Conservation (phyloP, 108 stramenopile genomes). For the Craspedostauros australis region DNA sequence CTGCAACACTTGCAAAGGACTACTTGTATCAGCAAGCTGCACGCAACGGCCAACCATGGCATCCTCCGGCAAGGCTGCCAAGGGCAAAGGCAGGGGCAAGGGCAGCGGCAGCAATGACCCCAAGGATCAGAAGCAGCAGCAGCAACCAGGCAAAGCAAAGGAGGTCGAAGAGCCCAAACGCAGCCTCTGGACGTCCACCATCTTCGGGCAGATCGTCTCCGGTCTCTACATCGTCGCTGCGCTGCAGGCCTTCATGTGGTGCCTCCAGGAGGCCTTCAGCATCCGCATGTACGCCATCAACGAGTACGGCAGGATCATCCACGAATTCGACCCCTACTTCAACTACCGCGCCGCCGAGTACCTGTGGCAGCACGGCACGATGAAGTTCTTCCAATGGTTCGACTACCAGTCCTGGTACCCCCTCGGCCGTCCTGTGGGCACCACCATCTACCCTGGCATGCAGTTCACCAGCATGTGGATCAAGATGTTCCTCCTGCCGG, state of each 20-base stretch:
- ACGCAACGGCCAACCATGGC: no score
- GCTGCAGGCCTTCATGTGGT: constrained; percentile 22
- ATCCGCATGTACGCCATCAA: constrained; percentile 79
- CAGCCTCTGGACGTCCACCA: no score
- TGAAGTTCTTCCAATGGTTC: constrained; percentile 82
- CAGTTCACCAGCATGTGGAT: constrained; percentile 91
- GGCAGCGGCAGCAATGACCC: no score
- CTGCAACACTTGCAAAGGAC: no score
- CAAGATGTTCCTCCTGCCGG: constrained; percentile 49
- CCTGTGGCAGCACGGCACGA: constrained; percentile 45
- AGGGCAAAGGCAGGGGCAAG: no score
- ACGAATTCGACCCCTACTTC: constrained; percentile 90
- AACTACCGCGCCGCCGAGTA: constrained; percentile 88
- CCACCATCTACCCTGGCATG: constrained; percentile 99
- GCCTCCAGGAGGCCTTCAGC: constrained; percentile 45
- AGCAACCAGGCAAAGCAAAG: neutral
- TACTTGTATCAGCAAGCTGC: no score
- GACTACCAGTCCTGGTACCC: constrained; percentile 96
- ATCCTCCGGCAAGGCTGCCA: no score
- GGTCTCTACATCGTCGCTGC: constrained; percentile 21
- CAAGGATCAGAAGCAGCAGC: neutral
- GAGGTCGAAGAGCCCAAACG: no score
- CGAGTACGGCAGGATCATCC: constrained; percentile 81
- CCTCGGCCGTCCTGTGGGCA: constrained; percentile 92
- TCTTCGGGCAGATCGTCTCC: constrained; percentile 7